Evolutionary conservation across 345 rosid genomes (phyloP), one percentile per base, ranked within the genome.

Genomic region (Nasturtium officinale): DNA sequence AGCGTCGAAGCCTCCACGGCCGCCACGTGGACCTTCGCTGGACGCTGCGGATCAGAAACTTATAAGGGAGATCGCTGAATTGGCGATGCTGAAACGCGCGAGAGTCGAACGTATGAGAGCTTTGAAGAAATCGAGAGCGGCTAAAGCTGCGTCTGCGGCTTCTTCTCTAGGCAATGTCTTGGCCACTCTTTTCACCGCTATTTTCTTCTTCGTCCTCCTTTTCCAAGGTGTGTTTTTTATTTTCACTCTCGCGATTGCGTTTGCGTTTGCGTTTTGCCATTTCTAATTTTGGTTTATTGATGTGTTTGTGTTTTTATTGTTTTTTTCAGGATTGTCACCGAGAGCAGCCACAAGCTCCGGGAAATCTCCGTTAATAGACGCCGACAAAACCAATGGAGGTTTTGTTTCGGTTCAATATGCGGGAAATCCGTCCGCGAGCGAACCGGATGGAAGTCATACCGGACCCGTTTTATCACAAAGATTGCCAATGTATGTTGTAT

Each of bases 1-100:
- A 4, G 90, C 85, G 61, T 85, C 69, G 79, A 92, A 90, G 71
- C 99, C 99, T 74, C 99, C 99, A 3, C 79, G 92, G n/a, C 94
- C 98, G 25, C 99, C 98, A 0, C 83, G 87, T 69, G 90, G 95
- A 61, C 98, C 97, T 9, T 86, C 90, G 5, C 60, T 96, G 73
- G 97, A 90, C 63, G 84, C 96, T 0, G 88, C 95, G 54, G 99
- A 90, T 81, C 85, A 85, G 83, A 92, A 89, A 79, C 78, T 92
- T 59, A 87, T 96, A 1, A 81, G 79, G 60, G 99, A 96, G 80
- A 85, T 92, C 8, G 63, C 95, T 43, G 98, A 92, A 74, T 76
- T 90, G 12, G 92, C 96, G 61, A 85, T 85, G 91, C 69, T 87
- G 80, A 96, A 92, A 80, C 91, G 91, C 53, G 96, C 98, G 1